These are phyloP conservation scores for Taxillus chinensis DNA, from an alignment of 164 flowering plant species.

Conservation along the genomic window DNA sequence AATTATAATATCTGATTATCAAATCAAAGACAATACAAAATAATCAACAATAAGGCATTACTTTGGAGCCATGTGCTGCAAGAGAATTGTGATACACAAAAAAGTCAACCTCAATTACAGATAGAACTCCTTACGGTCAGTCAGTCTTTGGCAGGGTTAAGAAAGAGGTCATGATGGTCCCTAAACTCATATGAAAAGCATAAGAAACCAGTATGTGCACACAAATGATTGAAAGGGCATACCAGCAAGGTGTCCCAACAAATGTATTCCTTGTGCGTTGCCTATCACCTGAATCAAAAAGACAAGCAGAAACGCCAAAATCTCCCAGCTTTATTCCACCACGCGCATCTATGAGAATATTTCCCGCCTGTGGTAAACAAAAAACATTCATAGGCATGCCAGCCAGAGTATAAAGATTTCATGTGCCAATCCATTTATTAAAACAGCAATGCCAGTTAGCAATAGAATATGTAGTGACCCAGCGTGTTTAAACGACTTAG, in stretches of 20 bases:
- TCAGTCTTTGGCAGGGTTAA: background rate
- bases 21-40: background rate
- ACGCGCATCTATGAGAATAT: conserved; percentile 58
- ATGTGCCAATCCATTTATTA: too few species aligned
- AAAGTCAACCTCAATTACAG: background rate
- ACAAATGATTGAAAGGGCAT: conserved; percentile 9
- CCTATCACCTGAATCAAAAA: conserved; percentile 90
- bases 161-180: background rate
- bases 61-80: background rate
- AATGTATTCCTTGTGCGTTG: conserved; percentile 84
- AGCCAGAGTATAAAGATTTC: background rate
- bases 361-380: conserved; percentile 58
- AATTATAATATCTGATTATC: background rate
- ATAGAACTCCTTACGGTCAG: background rate
- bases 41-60: background rate
- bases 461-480: too few species aligned
- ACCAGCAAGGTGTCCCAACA: conserved; percentile 99
- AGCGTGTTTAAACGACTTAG: too few species aligned
- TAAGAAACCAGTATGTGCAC: background rate
- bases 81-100: background rate
- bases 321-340: conserved; percentile 84
- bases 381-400: background rate
- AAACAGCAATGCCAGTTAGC: too few species aligned
- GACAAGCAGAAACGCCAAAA: conserved; percentile 94
- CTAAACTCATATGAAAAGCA: background rate